A percentile compares a stretch with the other conserved stretches of the same genome.
Conservation (phyloP, 352 stramenopile genomes). For the Phytophthora citricola region DNA sequence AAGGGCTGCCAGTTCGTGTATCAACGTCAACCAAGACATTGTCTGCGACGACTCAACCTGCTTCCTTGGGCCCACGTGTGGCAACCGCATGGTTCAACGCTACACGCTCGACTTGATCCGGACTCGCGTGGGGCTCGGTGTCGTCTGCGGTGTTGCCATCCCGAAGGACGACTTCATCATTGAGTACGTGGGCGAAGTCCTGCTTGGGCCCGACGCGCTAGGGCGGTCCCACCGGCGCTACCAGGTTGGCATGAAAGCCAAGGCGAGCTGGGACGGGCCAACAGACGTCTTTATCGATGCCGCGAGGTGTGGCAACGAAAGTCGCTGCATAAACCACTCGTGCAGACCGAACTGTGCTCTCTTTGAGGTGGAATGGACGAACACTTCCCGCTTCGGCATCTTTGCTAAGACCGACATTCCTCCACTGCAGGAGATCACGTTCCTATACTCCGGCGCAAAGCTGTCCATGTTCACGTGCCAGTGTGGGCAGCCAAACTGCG, state of each 20-base stretch:
- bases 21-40: constrained; percentile 1
- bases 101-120: not conserved
- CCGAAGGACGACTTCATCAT: constrained; percentile 3
- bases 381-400: constrained; percentile 1
- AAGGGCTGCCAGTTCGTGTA: not conserved
- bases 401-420: not conserved
- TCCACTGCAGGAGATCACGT: too few relatives aligned
- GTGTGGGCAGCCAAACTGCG: too few relatives aligned
- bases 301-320: constrained; percentile 2
- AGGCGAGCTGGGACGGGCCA: not conserved
- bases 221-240: not conserved
- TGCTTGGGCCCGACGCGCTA: not conserved
- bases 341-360: not conserved
- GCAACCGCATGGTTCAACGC: not conserved
- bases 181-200: not conserved
- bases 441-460: too few relatives aligned
- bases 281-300: constrained; percentile 1
- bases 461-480: too few relatives aligned
- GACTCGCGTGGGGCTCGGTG: not conserved
- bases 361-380: constrained; percentile 7
- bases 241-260: not conserved
- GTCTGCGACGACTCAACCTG: not conserved
- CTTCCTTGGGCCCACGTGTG: not conserved
- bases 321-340: constrained; percentile 4
- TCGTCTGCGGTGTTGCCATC: not conserved